phyloP scores from a whole-genome alignment of 2,329 filamentous ascomycete species.

The Rosellinia necatrix region DNA sequence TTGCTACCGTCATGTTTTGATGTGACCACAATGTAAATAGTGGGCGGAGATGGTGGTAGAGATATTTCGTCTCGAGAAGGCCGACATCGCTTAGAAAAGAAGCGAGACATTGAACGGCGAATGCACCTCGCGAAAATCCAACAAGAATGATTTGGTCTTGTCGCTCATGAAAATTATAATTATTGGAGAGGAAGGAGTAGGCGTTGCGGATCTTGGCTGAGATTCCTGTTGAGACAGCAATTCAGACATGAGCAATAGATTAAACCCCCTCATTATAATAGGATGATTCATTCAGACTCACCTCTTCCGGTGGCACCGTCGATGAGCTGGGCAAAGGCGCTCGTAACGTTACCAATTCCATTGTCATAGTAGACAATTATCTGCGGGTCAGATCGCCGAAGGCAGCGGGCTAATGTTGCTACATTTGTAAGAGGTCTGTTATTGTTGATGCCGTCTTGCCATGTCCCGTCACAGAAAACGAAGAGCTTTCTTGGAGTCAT shows the following conservation, averaged over 20 bases:
- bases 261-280: background rate
- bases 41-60: background rate
- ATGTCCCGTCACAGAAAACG: slow-evolving; percentile 1
- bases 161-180: background rate
- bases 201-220: slow-evolving; percentile 31
- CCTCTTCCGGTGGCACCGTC: background rate
- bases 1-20: background rate
- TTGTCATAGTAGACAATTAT: background rate
- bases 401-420: background rate
- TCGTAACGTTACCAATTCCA: background rate
- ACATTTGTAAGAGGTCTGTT: background rate
- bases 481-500: background rate
- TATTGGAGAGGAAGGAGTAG: background rate
- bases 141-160: background rate
- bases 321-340: background rate
- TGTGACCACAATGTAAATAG: background rate
- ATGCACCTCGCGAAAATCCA: background rate
- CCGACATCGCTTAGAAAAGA: background rate
- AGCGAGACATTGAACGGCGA: background rate
- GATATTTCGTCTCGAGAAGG: background rate
- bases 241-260: too few species aligned
- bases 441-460: slow-evolving; percentile 1
- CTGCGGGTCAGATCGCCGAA: background rate
- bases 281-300: background rate
- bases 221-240: too few species aligned